phyloP scores from a whole-genome alignment of 176 grass and related monocot genomes.

The Avena insularis region DNA sequence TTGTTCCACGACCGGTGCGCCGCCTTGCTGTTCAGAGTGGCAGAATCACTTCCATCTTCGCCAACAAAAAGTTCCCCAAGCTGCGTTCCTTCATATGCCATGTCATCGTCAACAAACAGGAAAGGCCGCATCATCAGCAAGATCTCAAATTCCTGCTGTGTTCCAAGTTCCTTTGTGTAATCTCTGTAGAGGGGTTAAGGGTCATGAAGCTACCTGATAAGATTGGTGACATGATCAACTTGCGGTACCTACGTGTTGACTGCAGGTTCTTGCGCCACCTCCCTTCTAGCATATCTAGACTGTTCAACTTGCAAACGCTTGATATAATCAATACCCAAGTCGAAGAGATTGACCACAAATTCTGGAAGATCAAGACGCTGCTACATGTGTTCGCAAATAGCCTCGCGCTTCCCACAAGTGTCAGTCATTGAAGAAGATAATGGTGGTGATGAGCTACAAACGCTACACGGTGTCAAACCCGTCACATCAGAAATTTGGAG shows the following conservation, averaged over 20 bases:
- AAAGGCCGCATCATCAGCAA: background rate
- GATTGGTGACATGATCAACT: constrained; percentile 16
- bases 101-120: background rate
- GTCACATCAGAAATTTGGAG: background rate
- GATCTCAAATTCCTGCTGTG: background rate
- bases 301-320: constrained; percentile 33
- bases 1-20: background rate
- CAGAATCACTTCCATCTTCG: too few species aligned
- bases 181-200: background rate
- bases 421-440: background rate
- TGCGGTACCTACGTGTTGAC: background rate
- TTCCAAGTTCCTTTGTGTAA: constrained; percentile 28
- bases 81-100: constrained; percentile 29
- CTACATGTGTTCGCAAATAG: background rate
- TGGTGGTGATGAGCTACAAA: constrained; percentile 11
- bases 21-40: background rate
- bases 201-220: background rate
- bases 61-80: background rate
- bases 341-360: background rate
- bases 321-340: constrained; percentile 18
- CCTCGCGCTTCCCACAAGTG: background rate
- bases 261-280: background rate
- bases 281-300: background rate
- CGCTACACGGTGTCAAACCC: background rate
- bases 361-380: background rate